These are phyloP conservation scores for Chloranthus sessilifolius DNA, from an alignment of 164 flowering plant genomes.

Conservation along the genomic window DNA sequence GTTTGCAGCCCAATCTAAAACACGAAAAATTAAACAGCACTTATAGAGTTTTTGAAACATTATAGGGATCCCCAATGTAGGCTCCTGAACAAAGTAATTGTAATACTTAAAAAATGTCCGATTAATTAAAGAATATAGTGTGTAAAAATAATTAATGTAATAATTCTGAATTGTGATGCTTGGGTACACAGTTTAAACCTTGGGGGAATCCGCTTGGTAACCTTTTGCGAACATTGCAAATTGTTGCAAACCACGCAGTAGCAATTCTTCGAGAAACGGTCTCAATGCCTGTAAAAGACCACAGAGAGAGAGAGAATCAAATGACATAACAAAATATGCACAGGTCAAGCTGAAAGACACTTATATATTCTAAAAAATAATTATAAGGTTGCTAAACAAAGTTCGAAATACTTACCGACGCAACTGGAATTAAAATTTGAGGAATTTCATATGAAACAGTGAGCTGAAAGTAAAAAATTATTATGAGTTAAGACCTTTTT, in stretches of 20 bases:
- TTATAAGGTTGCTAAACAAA: background rate
- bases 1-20: too few species aligned
- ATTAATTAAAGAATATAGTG: too few species aligned
- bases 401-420: slow-evolving; percentile 52
- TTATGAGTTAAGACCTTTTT: background rate
- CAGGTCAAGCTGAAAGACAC: background rate
- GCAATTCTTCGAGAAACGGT: slow-evolving; percentile 63
- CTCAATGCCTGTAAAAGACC: slow-evolving; percentile 46
- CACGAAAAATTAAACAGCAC: too few species aligned
- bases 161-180: too few species aligned
- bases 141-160: too few species aligned
- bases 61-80: too few species aligned
- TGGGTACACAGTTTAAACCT: slow-evolving; percentile 1
- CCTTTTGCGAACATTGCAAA: slow-evolving; percentile 56
- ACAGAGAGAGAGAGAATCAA: background rate
- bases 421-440: slow-evolving; percentile 55
- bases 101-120: too few species aligned
- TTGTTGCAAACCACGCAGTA: slow-evolving; percentile 51
- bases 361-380: background rate
- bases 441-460: slow-evolving; percentile 93
- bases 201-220: slow-evolving; percentile 11
- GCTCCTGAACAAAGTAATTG: too few species aligned
- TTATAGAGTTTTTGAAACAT: too few species aligned
- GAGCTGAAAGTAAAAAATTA: slow-evolving; percentile 51
- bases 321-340: background rate